phyloP scores from a whole-genome alignment of 2,329 filamentous ascomycete genomes.

The Cladosporium sp. region DNA sequence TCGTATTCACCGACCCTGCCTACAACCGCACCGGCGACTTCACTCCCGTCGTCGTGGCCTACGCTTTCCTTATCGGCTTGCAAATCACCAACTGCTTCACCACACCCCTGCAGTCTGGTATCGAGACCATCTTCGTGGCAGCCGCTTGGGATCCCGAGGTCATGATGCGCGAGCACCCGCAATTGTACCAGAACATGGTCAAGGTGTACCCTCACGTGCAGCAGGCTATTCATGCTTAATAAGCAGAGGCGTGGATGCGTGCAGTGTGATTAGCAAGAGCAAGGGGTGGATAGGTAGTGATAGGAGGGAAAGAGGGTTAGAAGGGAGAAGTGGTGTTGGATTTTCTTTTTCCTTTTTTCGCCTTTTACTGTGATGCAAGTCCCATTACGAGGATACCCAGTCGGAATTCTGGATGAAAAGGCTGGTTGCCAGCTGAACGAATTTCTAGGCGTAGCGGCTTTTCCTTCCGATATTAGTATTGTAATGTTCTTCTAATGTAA shows the following conservation, averaged over 20 bases:
- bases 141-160: slow-evolving; percentile 65
- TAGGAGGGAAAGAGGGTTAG: too few relatives aligned
- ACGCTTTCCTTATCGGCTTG: slow-evolving; percentile 82
- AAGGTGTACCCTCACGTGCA: slow-evolving; percentile 67
- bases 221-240: slow-evolving; percentile 25
- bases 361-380: too few relatives aligned
- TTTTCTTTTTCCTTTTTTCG: background rate
- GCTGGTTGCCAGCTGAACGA: too few relatives aligned
- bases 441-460: too few relatives aligned
- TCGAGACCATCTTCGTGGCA: slow-evolving; percentile 88
- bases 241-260: background rate
- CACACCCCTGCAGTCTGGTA: slow-evolving; percentile 79
- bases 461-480: too few relatives aligned
- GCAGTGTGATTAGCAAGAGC: too few relatives aligned
- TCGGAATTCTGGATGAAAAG: too few relatives aligned
- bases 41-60: slow-evolving; percentile 75
- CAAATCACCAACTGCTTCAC: slow-evolving; percentile 89
- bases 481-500: too few relatives aligned
- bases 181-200: slow-evolving; percentile 75
- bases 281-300: background rate
- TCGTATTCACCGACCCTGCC: slow-evolving; percentile 71
- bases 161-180: slow-evolving; percentile 73
- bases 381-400: too few relatives aligned
- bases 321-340: too few relatives aligned
- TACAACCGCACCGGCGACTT: slow-evolving; percentile 68